Evolutionary conservation across 306 rosid genomes (phyloP), one percentile per base, ranked within the genome.

Genomic region (Quercus alba): DNA sequence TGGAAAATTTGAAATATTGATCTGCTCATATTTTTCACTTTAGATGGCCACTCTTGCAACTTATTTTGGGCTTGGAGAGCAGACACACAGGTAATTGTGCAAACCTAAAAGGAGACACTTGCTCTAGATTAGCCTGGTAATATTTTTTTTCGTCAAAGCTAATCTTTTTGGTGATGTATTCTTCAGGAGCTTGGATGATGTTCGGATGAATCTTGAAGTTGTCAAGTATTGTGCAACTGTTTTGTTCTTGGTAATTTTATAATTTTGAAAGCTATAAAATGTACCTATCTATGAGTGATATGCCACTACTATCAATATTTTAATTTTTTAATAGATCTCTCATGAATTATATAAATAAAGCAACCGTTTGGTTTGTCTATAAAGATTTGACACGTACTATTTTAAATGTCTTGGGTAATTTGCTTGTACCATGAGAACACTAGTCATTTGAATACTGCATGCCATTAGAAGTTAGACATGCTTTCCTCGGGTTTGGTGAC

Each of bases 201-300:
- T 93, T 28, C 94, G 99, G 69, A 87, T 96, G 97, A 96, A 93
- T 89, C 97, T 96, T 54, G 97, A 96, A 88, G 98, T 96, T 75
- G 90, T 96, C 76, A 96, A 93, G 70, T 68, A 87, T 70, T 93
- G 98, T 77, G 88, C 99, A 31, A 87, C 99, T 0, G 98, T 96
- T 83, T 74, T 93, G 74, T 87, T 96, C 87, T 81, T 93, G 98
- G 99, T 96, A 93, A 89, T 14, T 30, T 73, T 72, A 5, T 66
- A 49, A 62, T 81, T 81, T 20, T 33, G 12, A 73, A 41, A 56
- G 15, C 63, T 69, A 77, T 21, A 12, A 25, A 30, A 11, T 49
- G 1, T 49, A 66, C 63, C 35, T 74, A 56, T 64, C 78, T 30
- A 35, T 52, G 20, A 28, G 41, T 55, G 58, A 58, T 59, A 25